These are phyloP conservation scores for Ophiostoma pallidulum DNA, from an alignment of 2,329 filamentous ascomycete genomes.

Conservation along the genomic window DNA sequence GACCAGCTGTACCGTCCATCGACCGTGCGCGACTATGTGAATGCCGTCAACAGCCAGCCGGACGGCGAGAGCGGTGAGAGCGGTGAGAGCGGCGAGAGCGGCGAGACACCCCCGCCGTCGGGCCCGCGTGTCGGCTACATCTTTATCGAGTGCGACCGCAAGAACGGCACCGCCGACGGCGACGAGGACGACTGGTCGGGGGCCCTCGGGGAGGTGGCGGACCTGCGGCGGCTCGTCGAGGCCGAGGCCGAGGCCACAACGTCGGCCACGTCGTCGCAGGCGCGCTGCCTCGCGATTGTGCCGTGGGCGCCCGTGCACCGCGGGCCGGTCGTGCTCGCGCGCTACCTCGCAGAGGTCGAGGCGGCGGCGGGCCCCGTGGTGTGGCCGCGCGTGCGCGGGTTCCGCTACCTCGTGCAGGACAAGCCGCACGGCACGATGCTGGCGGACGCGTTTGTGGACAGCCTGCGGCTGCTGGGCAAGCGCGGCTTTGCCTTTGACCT, in stretches of 20 bases:
- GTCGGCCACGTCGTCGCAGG: constrained; percentile 33
- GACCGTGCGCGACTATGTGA: constrained; percentile 52
- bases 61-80: constrained; percentile 14
- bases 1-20: constrained; percentile 54
- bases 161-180: constrained; percentile 46
- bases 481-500: constrained; percentile 67
- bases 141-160: constrained; percentile 75
- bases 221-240: constrained; percentile 55
- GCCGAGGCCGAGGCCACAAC: constrained; percentile 36
- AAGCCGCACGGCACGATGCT: constrained; percentile 59
- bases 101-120: constrained; percentile 31
- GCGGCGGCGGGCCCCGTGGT: constrained; percentile 51
- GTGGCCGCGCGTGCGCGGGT: constrained; percentile 64
- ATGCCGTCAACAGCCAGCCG: constrained; percentile 11
- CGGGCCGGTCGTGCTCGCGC: constrained; percentile 47
- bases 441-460: constrained; percentile 52
- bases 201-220: constrained; percentile 63
- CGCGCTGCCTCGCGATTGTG: constrained; percentile 57
- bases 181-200: constrained; percentile 52
- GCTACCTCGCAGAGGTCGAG: constrained; percentile 55
- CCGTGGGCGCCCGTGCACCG: constrained; percentile 79
- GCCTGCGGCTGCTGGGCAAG: constrained; percentile 54
- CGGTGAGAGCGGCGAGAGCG: neutral
- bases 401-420: constrained; percentile 75
- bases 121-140: constrained; percentile 56